A percentile compares a stretch with the other conserved stretches of the same genome.
Evolutionary conservation across 179 eudicot genomes (phyloP).

Genomic region (Beta corolliflora): DNA sequence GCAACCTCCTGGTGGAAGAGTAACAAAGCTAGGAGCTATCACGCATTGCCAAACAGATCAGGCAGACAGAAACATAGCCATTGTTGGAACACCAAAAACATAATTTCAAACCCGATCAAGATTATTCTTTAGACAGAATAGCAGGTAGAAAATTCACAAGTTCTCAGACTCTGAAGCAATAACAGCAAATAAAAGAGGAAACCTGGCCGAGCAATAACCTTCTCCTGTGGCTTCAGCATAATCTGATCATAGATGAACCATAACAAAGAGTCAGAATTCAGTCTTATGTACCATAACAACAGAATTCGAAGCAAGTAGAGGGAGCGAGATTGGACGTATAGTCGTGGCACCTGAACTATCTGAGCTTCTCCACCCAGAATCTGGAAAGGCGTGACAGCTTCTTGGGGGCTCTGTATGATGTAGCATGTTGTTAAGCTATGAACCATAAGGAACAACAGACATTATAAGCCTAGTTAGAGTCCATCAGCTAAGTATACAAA

Average conservation of each 20-base stretch:
- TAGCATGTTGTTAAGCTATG: conserved; percentile 14
- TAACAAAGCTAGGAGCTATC: background rate
- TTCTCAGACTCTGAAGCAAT: background rate
- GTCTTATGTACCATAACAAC: background rate
- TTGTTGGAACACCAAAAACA: conserved; percentile 8
- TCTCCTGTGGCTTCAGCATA: conserved; percentile 93
- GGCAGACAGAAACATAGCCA: background rate
- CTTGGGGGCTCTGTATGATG: conserved; percentile 77
- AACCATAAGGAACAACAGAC: background rate
- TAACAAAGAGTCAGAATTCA: conserved; percentile 6
- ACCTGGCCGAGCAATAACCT: conserved; percentile 87
- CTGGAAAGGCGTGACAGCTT: conserved; percentile 87
- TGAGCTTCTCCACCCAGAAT: conserved; percentile 98
- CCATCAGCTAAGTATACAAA: background rate
- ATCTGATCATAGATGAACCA: conserved; percentile 48
- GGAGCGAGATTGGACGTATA: background rate
- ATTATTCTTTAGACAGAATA: background rate
- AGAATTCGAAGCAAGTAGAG: background rate
- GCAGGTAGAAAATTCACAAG: background rate
- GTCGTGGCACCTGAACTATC: conserved; percentile 76
- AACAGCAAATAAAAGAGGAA: conserved; percentile 11
- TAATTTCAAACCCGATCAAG: background rate
- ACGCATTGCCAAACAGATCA: background rate
- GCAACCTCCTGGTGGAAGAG: background rate
- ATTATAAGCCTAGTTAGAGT: background rate